Evolutionary conservation across 345 rosid species (phyloP), one percentile per base, ranked within the genome.

Genomic region (Salix caprea): DNA sequence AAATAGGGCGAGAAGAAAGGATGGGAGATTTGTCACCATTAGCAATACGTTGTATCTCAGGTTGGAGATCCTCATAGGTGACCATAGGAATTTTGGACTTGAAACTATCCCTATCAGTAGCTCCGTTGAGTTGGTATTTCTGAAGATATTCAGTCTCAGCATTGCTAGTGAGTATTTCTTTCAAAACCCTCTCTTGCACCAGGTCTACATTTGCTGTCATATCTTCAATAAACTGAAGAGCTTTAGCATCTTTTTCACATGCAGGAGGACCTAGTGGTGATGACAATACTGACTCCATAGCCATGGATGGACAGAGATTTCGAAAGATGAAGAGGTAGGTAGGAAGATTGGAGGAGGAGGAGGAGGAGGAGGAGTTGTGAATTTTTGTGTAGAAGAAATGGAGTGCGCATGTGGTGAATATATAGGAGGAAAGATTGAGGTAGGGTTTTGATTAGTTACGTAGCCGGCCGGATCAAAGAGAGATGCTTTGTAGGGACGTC

Each of bases 21-120:
- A 96, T 96, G 10, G 97, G 80, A 56, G 99, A 96, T 34, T 87
- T 87, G 81, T 96, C 97, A 5, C 99, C 98, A 23, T 92, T 88
- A 78, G 99, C 99, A 19, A 96, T 91, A 24, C 99, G 96, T 76
- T 93, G 96, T 78, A 96, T 96, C 74, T 91, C 92, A 0, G 96
- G 94, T 85, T 85, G 90, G 42, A 96, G 92, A 76, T 91, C 94
- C 71, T 96, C 98, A 68, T 96, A 96, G 19, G 88, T 91, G 44
- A 96, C 86, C n/a, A 91, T 77, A 0, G 98, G 96, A 67, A 96
- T 42, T 75, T 80, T 91, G 3, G 93, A 78, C 81, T 93, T 96
- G 81, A 93, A 93, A 19, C 87, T 77, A 0, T 88, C 88, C 0
- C 89, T 89, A 83, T 93, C 96, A 8, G 90, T 84, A 15, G 96